Percentiles rank a stretch among this genome's conserved stretches.
These are phyloP conservation scores for Oldenlandia corymbosa DNA, from an alignment of 257 asterid genomes.

Conservation along the genomic window DNA sequence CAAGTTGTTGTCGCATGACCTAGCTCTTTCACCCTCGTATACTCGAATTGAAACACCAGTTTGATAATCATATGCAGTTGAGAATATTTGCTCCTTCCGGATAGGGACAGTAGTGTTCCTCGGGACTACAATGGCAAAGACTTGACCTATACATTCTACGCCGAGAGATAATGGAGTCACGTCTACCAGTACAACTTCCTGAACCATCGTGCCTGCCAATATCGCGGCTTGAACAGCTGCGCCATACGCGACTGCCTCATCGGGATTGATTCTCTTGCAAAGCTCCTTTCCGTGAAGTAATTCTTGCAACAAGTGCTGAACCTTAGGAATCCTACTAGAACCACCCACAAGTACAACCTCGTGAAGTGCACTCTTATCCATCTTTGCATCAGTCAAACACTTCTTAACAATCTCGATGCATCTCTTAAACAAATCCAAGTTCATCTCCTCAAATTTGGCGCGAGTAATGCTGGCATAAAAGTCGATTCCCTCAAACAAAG, in stretches of 20 bases:
- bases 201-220: slow-evolving; percentile 3
- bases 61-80: background rate
- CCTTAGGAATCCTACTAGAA: slow-evolving; percentile 27
- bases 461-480: slow-evolving; percentile 25
- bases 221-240: slow-evolving; percentile 14
- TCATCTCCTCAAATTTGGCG: slow-evolving; percentile 24
- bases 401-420: slow-evolving; percentile 25
- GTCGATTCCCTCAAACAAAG: slow-evolving; percentile 32
- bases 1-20: slow-evolving; percentile 6
- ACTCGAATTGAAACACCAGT: background rate
- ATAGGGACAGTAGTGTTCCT: slow-evolving; percentile 14
- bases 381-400: slow-evolving; percentile 26
- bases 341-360: slow-evolving; percentile 30
- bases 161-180: slow-evolving; percentile 14
- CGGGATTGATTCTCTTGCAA: slow-evolving; percentile 9
- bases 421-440: slow-evolving; percentile 22
- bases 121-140: slow-evolving; percentile 5
- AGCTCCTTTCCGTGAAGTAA: slow-evolving; percentile 23
- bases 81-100: background rate
- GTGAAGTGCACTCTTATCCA: slow-evolving; percentile 17
- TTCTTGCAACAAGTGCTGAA: slow-evolving; percentile 21
- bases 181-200: slow-evolving; percentile 8
- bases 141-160: background rate
- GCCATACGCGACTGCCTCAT: slow-evolving; percentile 17
- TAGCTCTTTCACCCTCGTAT: slow-evolving; percentile 11